phyloP scores from a whole-genome alignment of 768 basidiomycete genomes.

The Tephrocybe sp. region DNA sequence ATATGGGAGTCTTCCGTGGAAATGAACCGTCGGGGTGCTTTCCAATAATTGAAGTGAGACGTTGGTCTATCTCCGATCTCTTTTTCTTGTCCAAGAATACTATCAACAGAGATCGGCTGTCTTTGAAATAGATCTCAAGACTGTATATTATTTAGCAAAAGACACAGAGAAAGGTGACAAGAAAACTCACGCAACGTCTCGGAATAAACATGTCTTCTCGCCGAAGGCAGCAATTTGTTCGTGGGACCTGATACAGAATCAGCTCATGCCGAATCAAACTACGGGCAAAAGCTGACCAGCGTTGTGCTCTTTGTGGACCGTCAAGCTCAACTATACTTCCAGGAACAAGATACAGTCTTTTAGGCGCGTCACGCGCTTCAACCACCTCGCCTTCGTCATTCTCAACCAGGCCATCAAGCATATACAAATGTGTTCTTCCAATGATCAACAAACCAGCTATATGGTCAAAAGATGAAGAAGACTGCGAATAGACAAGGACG shows the following conservation, averaged over 20 bases:
- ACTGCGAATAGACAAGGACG: not conserved
- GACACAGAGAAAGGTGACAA: not conserved
- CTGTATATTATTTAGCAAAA: constrained; percentile 34
- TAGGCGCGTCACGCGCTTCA: constrained; percentile 82
- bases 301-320: constrained; percentile 73
- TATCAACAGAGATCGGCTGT: constrained; percentile 82
- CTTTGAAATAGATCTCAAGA: constrained; percentile 89
- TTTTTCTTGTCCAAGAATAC: constrained; percentile 74
- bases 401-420: constrained; percentile 87
- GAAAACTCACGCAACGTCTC: constrained; percentile 79
- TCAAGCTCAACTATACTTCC: constrained; percentile 81
- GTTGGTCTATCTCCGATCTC: constrained; percentile 56
- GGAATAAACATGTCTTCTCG: constrained; percentile 83
- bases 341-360: constrained; percentile 77
- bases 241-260: constrained; percentile 55
- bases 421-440: constrained; percentile 81
- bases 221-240: constrained; percentile 75
- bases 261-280: not conserved
- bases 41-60: constrained; percentile 46
- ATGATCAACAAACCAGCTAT: constrained; percentile 86
- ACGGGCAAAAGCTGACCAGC: constrained; percentile 56
- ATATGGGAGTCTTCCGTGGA: constrained; percentile 53
- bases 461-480: not conserved
- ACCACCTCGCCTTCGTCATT: constrained; percentile 86
- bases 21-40: constrained; percentile 40